Evolutionary conservation across 345 rosid species (phyloP).

Genomic region (Ricinus communis): DNA sequence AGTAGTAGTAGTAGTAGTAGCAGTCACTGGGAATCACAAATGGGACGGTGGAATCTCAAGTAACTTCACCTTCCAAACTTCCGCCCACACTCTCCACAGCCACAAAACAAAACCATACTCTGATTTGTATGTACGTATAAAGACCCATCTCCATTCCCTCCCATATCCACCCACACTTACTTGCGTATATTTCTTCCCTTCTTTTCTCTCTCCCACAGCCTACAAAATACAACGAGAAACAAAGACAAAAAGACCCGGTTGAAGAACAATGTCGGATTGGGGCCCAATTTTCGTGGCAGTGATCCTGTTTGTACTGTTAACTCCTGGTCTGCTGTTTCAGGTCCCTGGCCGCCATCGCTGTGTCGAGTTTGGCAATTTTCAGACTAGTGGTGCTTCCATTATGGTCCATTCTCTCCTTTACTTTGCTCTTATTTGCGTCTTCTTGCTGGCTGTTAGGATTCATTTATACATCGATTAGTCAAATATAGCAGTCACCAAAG

Average conservation of each 20-base stretch:
- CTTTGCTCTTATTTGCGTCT: conserved; percentile 52
- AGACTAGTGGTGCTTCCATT: conserved; percentile 55
- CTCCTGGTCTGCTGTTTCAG: conserved; percentile 61
- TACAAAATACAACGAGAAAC: not conserved
- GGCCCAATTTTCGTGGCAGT: conserved; percentile 56
- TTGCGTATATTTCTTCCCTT: not conserved
- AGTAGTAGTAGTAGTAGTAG: not conserved
- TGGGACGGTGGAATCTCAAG: conserved; percentile 14
- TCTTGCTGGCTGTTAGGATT: conserved; percentile 50
- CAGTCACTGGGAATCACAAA: not conserved
- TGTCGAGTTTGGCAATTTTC: conserved; percentile 55
- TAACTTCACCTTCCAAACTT: conserved; percentile 9
- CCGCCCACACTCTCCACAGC: conserved; percentile 18
- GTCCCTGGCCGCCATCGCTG: conserved; percentile 45
- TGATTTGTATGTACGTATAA: conserved; percentile 1
- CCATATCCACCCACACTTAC: not conserved
- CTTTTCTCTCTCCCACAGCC: not conserved
- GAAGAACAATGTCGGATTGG: conserved; percentile 52
- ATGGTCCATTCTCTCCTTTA: conserved; percentile 51
- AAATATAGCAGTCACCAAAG: too few relatives aligned
- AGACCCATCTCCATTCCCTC: not conserved
- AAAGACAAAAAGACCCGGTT: not conserved
- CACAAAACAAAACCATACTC: conserved; percentile 2
- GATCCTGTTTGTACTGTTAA: conserved; percentile 48
- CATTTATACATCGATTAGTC: conserved; percentile 48